A percentile compares a stretch with the other conserved stretches of the same genome.
Conservation (phyloP, 2,329 filamentous ascomycete species). For the Cryoendolithus antarcticus region DNA sequence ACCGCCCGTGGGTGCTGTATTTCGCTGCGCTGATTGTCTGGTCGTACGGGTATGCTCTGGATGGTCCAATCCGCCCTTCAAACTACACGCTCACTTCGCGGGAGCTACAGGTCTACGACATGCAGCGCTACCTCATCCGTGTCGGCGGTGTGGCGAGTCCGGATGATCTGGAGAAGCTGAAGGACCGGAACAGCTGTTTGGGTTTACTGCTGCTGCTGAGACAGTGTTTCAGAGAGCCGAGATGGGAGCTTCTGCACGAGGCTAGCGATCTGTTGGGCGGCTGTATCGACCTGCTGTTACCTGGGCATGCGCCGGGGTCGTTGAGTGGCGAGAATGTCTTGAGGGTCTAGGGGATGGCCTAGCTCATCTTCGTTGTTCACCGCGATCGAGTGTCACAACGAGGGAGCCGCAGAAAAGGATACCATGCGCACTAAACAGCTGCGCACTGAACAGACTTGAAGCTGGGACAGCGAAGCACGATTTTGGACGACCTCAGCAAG, state of each 20-base stretch:
- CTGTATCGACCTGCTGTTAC: conserved; percentile 54
- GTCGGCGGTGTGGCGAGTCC: conserved; percentile 62
- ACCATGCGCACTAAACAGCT: neutral
- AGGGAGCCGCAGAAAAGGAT: neutral
- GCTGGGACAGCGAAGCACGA: neutral
- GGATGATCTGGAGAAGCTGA: conserved; percentile 60
- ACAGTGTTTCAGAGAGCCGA: conserved; percentile 66
- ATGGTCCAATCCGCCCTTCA: conserved; percentile 47
- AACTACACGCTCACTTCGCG: conserved; percentile 42
- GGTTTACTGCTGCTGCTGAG: conserved; percentile 71
- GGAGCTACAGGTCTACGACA: conserved; percentile 59
- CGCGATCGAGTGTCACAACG: neutral
- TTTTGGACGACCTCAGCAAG: neutral
- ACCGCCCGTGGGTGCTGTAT: conserved; percentile 94
- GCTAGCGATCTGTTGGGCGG: conserved; percentile 68
- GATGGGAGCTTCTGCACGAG: conserved; percentile 88
- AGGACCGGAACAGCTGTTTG: conserved; percentile 70
- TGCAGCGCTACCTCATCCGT: conserved; percentile 64
- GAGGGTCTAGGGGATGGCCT: neutral
- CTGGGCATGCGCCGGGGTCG: conserved; percentile 11
- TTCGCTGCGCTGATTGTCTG: conserved; percentile 86
- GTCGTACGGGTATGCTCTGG: conserved; percentile 85
- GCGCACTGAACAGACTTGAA: neutral
- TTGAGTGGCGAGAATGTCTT: neutral
- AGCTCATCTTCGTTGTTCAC: neutral